Evolutionary conservation across 768 basidiomycete species (phyloP).

Genomic region (Suillus weaverae): DNA sequence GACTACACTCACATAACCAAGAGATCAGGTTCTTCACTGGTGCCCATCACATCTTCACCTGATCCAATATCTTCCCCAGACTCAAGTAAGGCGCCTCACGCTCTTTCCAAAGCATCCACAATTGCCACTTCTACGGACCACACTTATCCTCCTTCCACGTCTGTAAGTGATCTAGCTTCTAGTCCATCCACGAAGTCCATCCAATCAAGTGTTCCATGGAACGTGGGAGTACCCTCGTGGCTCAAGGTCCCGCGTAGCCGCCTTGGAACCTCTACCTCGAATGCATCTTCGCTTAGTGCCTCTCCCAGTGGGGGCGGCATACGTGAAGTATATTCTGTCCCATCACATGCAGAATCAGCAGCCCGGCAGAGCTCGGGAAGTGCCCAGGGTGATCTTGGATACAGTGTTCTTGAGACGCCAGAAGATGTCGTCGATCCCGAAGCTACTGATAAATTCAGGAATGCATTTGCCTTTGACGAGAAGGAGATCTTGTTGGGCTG

Average conservation of each 20-base stretch:
- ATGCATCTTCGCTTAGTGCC: constrained; percentile 23
- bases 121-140: constrained; percentile 43
- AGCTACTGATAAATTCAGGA: constrained; percentile 72
- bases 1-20: constrained; percentile 75
- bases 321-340: constrained; percentile 60
- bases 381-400: constrained; percentile 61
- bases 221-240: constrained; percentile 72
- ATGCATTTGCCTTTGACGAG: constrained; percentile 84
- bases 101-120: constrained; percentile 26
- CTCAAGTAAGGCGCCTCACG: constrained; percentile 5
- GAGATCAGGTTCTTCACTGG: constrained; percentile 53
- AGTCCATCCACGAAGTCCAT: constrained; percentile 45
- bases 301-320: constrained; percentile 40
- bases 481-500: constrained; percentile 86
- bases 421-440: constrained; percentile 62
- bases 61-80: constrained; percentile 17
- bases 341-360: constrained; percentile 16
- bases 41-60: constrained; percentile 53
- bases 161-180: constrained; percentile 46
- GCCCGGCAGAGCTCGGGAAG: constrained; percentile 27
- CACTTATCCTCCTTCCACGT: constrained; percentile 80
- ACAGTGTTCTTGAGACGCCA: constrained; percentile 80
- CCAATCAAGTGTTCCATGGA: constrained; percentile 44
- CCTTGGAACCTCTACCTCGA: constrained; percentile 35
- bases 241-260: constrained; percentile 49